Conservation (phyloP, 73 alveolate species). For the Breviolum minutum region DNA sequence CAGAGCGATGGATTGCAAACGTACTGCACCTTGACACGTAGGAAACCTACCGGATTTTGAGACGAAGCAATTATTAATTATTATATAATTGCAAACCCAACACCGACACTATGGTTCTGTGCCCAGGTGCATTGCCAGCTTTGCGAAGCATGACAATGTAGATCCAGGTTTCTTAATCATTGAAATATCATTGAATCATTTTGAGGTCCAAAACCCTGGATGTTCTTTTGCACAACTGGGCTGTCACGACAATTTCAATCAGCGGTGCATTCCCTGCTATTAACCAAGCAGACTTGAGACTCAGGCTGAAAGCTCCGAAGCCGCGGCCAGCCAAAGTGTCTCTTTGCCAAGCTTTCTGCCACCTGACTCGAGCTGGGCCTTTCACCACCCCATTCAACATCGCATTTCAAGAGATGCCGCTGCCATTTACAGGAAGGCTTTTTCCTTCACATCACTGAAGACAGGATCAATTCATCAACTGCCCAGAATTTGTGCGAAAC, state of each 20-base stretch:
- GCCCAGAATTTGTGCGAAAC: no score
- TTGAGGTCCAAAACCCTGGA: neutral
- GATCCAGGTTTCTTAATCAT: neutral
- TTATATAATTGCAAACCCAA: no score
- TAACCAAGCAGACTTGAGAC: neutral
- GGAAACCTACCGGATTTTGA: no score
- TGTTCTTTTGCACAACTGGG: neutral
- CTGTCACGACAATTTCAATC: neutral
- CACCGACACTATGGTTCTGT: neutral
- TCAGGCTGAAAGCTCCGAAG: constrained; percentile 27
- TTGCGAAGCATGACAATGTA: neutral
- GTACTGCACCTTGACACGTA: no score
- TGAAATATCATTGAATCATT: neutral
- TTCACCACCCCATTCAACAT: no score
- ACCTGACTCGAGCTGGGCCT: neutral
- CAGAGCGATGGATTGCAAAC: no score
- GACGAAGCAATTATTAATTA: no score
- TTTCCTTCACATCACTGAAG: no score
- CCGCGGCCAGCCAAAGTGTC: constrained; percentile 67
- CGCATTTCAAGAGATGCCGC: no score
- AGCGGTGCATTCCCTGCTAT: neutral
- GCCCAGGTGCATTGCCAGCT: neutral
- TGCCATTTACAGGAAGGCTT: no score
- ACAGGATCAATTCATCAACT: no score
- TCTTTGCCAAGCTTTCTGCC: constrained; percentile 28